Percentiles rank a stretch among this genome's conserved stretches.
Conservation (phyloP, 176 grass and related monocot species). For the Microstegium vimineum region DNA sequence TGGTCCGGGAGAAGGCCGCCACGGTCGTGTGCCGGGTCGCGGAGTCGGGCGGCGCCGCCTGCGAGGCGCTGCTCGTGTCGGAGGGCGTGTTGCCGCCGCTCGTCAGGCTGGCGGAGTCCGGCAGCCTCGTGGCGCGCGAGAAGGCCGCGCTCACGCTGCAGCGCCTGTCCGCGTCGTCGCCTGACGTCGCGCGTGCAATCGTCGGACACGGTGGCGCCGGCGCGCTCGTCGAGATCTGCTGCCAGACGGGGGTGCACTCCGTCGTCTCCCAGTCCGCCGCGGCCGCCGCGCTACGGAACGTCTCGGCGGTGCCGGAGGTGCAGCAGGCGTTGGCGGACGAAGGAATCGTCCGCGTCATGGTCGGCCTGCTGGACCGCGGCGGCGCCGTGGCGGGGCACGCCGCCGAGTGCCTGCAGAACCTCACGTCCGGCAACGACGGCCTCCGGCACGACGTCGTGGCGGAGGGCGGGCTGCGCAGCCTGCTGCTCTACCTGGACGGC, state of each 20-base stretch:
- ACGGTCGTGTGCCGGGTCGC: conserved; percentile 53
- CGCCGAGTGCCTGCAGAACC: conserved; percentile 76
- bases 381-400: conserved; percentile 57
- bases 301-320: conserved; percentile 66
- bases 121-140: conserved; percentile 66
- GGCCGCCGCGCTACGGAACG: conserved; percentile 66
- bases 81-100: conserved; percentile 77
- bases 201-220: conserved; percentile 65
- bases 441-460: conserved; percentile 59
- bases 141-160: conserved; percentile 77
- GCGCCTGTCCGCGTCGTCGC: conserved; percentile 52
- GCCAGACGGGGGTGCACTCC: conserved; percentile 60
- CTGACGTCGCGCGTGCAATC: conserved; percentile 51
- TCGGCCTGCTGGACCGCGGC: conserved; percentile 53
- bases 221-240: conserved; percentile 75
- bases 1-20: conserved; percentile 75
- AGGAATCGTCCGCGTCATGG: conserved; percentile 67
- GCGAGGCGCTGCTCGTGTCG: conserved; percentile 60
- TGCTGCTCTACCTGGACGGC: conserved; percentile 67
- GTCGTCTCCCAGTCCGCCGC: conserved; percentile 69
- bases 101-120: conserved; percentile 78
- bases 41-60: conserved; percentile 37
- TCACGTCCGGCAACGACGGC: conserved; percentile 54
- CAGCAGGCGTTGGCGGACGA: conserved; percentile 61
- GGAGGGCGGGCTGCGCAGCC: conserved; percentile 62